phyloP scores from a whole-genome alignment of 1,284 basidiomycete species.

The Microbotryum silenes-acaulis region DNA sequence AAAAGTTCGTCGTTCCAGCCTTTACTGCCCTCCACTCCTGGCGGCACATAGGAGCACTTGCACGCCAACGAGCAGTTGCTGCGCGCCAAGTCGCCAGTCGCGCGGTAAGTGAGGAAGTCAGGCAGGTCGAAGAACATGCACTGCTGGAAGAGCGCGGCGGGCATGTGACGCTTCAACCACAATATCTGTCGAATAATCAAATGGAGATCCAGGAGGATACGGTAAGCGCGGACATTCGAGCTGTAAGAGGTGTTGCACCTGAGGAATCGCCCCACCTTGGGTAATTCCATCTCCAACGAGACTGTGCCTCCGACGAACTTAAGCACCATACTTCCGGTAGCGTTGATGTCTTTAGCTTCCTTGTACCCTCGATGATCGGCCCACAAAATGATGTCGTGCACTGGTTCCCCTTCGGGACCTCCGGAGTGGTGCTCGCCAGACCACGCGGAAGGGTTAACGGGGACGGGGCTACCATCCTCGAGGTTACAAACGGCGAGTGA shows the following conservation, averaged over 20 bases:
- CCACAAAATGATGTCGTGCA: slow-evolving; percentile 83
- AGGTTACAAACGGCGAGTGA: slow-evolving; percentile 77
- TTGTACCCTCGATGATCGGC: slow-evolving; percentile 81
- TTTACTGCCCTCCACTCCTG: slow-evolving; percentile 45
- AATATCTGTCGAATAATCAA: slow-evolving; percentile 67
- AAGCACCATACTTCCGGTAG: slow-evolving; percentile 71
- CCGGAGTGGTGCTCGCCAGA: slow-evolving; percentile 39
- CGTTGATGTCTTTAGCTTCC: slow-evolving; percentile 85
- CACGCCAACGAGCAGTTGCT: slow-evolving; percentile 91
- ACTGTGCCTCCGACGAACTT: slow-evolving; percentile 95
- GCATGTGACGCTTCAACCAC: slow-evolving; percentile 90
- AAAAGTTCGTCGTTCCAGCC: slow-evolving; percentile 91
- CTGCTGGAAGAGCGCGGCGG: slow-evolving; percentile 59
- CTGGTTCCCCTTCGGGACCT: slow-evolving; percentile 45
- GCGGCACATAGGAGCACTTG: slow-evolving; percentile 92
- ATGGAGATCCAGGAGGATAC: neutral
- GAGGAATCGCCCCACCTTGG: slow-evolving; percentile 20
- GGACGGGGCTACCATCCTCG: slow-evolving; percentile 62
- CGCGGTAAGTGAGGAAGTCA: slow-evolving; percentile 90
- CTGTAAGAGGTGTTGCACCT: too few species aligned
- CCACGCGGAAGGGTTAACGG: slow-evolving; percentile 69
- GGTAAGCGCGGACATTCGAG: neutral
- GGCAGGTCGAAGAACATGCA: slow-evolving; percentile 97
- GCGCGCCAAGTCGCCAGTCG: slow-evolving; percentile 68
- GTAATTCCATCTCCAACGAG: slow-evolving; percentile 87